phyloP scores from a whole-genome alignment of 441 rosid species.

The Flueggea neowawraea region DNA sequence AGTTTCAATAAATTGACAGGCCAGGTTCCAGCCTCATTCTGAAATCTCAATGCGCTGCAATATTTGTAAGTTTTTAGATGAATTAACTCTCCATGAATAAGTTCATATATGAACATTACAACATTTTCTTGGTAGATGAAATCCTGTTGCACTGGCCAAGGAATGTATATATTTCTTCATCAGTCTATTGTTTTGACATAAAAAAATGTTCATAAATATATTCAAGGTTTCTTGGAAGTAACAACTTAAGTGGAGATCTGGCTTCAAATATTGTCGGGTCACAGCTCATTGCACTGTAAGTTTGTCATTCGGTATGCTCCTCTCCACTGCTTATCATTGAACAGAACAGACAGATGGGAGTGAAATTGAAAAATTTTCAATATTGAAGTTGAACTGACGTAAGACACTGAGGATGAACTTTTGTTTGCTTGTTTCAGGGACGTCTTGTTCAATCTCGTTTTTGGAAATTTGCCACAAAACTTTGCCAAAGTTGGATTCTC shows the following conservation, averaged over 20 bases:
- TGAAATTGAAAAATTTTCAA: neutral
- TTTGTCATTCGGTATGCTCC: neutral
- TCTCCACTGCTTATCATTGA: too few species aligned
- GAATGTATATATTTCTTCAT: neutral
- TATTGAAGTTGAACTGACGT: neutral
- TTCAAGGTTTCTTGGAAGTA: slow-evolving; percentile 49
- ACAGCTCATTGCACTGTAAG: slow-evolving; percentile 44
- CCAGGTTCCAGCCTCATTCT: slow-evolving; percentile 39
- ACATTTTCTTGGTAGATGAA: neutral
- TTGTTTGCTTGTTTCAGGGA: slow-evolving; percentile 27
- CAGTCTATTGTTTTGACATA: slow-evolving; percentile 9
- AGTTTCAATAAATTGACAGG: slow-evolving; percentile 61
- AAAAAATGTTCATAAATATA: slow-evolving; percentile 2
- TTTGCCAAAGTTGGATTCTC: slow-evolving; percentile 30
- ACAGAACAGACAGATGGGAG: neutral
- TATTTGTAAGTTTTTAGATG: slow-evolving; percentile 28
- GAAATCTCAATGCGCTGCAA: slow-evolving; percentile 23
- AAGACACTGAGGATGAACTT: too few species aligned
- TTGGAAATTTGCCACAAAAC: slow-evolving; percentile 38
- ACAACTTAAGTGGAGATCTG: slow-evolving; percentile 42
- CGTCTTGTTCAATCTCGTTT: slow-evolving; percentile 52
- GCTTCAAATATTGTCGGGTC: slow-evolving; percentile 35
- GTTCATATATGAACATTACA: neutral
- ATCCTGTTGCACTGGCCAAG: neutral
- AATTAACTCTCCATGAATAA: neutral